Conservation (phyloP, 805 yeast species). For the Metschnikowia henanensis region DNA sequence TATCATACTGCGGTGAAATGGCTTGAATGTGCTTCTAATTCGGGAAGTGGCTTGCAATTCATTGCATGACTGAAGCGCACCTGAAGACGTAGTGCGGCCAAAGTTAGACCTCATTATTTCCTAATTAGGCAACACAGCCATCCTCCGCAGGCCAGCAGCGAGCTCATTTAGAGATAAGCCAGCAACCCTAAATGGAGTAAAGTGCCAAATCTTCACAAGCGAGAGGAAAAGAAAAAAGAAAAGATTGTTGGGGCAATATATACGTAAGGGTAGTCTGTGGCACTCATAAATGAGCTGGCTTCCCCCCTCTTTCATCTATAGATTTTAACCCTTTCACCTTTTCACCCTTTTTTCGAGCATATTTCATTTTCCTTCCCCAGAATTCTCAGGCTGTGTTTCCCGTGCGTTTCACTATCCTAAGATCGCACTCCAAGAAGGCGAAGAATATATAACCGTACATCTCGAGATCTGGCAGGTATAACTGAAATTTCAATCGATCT, state of each 20-base stretch:
- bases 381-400: too few species aligned
- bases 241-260: not conserved
- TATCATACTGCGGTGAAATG: too few species aligned
- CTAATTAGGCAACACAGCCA: conserved; percentile 5
- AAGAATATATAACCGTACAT: too few species aligned
- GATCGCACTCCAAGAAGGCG: too few species aligned
- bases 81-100: not conserved
- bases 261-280: not conserved
- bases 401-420: not conserved
- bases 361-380: not conserved
- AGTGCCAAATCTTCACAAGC: not conserved
- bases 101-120: not conserved
- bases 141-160: not conserved
- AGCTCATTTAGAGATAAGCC: not conserved
- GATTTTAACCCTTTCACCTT: not conserved
- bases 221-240: not conserved
- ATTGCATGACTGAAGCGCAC: not conserved
- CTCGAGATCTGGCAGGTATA: too few species aligned
- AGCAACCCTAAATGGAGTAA: not conserved
- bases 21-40: too few species aligned
- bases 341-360: too few species aligned
- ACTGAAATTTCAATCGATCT: too few species aligned
- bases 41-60: not conserved
- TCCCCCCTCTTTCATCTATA: too few species aligned
- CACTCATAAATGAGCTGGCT: too few species aligned